phyloP scores from a whole-genome alignment of 768 basidiomycete genomes.

The Sarcomyxa edulis region DNA sequence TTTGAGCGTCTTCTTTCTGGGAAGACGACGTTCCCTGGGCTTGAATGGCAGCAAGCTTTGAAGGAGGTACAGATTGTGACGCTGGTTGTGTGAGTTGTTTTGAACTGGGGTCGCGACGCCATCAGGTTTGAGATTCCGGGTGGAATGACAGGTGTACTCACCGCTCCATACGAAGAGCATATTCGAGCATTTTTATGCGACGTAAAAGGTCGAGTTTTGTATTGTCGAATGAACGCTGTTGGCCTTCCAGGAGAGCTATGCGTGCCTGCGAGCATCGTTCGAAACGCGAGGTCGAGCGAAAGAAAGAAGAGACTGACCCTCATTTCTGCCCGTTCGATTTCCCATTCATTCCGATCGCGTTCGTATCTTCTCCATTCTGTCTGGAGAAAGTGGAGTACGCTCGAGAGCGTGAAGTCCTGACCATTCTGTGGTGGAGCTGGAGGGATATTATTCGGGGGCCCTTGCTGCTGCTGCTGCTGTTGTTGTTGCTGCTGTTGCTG shows the following conservation, averaged over 20 bases:
- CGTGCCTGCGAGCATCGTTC: slow-evolving; percentile 61
- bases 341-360: slow-evolving; percentile 99
- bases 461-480: slow-evolving; percentile 44
- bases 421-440: slow-evolving; percentile 81
- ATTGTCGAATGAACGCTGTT: slow-evolving; percentile 95
- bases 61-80: slow-evolving; percentile 53
- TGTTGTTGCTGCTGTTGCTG: slow-evolving; percentile 47
- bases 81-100: slow-evolving; percentile 70
- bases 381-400: slow-evolving; percentile 95
- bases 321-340: slow-evolving; percentile 99
- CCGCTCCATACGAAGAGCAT: slow-evolving; percentile 95
- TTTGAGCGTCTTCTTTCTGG: slow-evolving; percentile 68
- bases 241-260: slow-evolving; percentile 95
- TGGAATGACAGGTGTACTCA: slow-evolving; percentile 31
- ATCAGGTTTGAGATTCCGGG: slow-evolving; percentile 20
- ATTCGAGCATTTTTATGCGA: slow-evolving; percentile 99
- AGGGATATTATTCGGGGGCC: slow-evolving; percentile 53
- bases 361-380: slow-evolving; percentile 98
- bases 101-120: slow-evolving; percentile 46
- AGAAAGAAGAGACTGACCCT: slow-evolving; percentile 54
- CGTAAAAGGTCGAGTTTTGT: slow-evolving; percentile 93
- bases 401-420: slow-evolving; percentile 90
- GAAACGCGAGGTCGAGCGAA: slow-evolving; percentile 20
- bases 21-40: slow-evolving; percentile 39
- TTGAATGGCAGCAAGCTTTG: slow-evolving; percentile 63